A percentile compares a stretch with the other conserved stretches of the same genome.
phyloP scores from a whole-genome alignment of 2,329 filamentous ascomycete species.

The Ophiocordyceps polyrhachis-furcata region DNA sequence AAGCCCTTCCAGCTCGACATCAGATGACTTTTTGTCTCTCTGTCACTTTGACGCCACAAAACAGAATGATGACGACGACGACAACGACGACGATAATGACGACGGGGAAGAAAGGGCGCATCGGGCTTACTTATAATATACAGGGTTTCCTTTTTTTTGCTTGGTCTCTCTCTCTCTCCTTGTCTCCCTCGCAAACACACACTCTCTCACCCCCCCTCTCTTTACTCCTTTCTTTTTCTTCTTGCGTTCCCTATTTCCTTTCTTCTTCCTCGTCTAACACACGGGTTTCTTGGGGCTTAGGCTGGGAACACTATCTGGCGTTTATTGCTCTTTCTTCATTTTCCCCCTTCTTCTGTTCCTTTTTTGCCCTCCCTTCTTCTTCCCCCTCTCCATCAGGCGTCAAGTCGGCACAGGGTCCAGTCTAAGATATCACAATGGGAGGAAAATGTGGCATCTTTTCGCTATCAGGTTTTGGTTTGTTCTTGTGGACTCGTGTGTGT shows the following conservation, averaged over 20 bases:
- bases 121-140: not conserved
- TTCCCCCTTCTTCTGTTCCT: too few species aligned
- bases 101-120: not conserved
- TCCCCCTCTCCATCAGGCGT: too few species aligned
- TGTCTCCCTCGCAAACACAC: too few species aligned
- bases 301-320: not conserved
- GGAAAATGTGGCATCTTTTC: too few species aligned
- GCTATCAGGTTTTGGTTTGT: too few species aligned
- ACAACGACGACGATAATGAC: not conserved
- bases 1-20: slow-evolving; percentile 77
- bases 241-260: not conserved
- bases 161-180: not conserved
- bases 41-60: not conserved
- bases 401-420: too few species aligned
- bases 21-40: slow-evolving; percentile 5
- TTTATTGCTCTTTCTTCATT: not conserved
- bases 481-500: too few species aligned
- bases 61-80: not conserved
- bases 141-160: not conserved
- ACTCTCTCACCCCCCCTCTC: too few species aligned
- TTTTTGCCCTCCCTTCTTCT: too few species aligned
- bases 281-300: not conserved
- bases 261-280: not conserved
- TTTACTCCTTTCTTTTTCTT: not conserved
- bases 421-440: too few species aligned